Evolutionary conservation across 2,329 filamentous ascomycete genomes (phyloP).

Genomic region (Colletotrichum musae): DNA sequence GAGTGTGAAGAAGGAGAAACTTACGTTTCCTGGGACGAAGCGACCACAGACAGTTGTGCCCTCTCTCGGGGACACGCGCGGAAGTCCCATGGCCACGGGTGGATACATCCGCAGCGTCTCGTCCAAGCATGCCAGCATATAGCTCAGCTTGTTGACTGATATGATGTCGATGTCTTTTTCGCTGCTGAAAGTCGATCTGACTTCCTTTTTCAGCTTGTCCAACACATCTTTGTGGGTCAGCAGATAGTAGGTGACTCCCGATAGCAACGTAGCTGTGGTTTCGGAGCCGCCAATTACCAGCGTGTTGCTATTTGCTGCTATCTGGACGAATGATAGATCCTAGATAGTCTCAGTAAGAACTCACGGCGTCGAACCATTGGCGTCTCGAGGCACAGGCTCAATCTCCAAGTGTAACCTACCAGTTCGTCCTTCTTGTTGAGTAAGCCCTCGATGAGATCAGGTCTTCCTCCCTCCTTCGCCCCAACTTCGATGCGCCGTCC

Average conservation of each 20-base stretch:
- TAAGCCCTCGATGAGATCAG: constrained; percentile 43
- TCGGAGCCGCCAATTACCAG: constrained; percentile 56
- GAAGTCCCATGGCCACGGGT: constrained; percentile 1
- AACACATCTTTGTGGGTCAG: constrained; percentile 47
- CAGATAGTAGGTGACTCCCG: constrained; percentile 57
- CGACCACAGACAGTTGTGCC: constrained; percentile 3
- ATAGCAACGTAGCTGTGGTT: constrained; percentile 60
- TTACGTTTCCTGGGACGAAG: constrained; percentile 14
- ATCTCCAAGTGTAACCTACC: neutral
- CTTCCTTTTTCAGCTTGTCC: constrained; percentile 52
- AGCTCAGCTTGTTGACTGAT: constrained; percentile 49
- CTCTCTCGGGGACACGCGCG: neutral
- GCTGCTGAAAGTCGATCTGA: constrained; percentile 53
- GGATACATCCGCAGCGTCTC: constrained; percentile 55
- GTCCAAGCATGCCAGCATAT: constrained; percentile 57
- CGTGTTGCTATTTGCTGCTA: constrained; percentile 35
- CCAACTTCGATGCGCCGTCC: constrained; percentile 32
- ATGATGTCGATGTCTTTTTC: constrained; percentile 55
- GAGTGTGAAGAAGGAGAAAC: neutral
- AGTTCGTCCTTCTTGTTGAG: constrained; percentile 37
- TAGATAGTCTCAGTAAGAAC: constrained; percentile 34
- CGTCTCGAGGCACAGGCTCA: too few relatives aligned
- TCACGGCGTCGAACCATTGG: rapidly evolving
- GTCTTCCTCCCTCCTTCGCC: constrained; percentile 23
- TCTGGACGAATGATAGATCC: constrained; percentile 44